Percentiles rank a stretch among this genome's conserved stretches.
These are phyloP conservation scores for Viola odorata DNA, from an alignment of 345 rosid species.

Conservation along the genomic window DNA sequence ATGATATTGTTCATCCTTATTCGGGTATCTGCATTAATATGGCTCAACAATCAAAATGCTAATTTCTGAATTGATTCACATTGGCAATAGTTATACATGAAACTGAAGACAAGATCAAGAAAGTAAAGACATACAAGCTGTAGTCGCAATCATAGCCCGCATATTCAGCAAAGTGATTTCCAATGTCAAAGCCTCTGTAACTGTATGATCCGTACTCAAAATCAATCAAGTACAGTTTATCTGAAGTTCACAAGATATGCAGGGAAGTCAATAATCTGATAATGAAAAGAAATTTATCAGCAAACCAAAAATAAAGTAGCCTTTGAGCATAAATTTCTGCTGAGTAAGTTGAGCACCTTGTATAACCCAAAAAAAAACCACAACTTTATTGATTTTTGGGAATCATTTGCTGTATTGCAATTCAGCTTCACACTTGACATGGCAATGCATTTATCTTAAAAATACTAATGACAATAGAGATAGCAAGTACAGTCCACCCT, in stretches of 20 bases:
- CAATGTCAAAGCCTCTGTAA: constrained; percentile 90
- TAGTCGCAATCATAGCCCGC: constrained; percentile 96
- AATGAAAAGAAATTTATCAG: not conserved
- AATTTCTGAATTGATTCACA: not conserved
- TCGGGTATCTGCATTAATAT: constrained; percentile 58
- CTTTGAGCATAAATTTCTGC: not conserved
- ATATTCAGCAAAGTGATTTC: constrained; percentile 93
- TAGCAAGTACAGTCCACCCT: not conserved
- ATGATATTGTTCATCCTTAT: constrained; percentile 71
- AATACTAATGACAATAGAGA: not conserved
- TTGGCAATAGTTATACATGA: not conserved
- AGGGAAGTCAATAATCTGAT: constrained; percentile 15
- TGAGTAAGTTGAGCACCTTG: constrained; percentile 2
- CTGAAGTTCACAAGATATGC: constrained; percentile 35
- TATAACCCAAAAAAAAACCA: no score
- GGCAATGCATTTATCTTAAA: no score
- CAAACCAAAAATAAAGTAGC: not conserved
- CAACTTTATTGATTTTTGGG: no score
- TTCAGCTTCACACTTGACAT: no score
- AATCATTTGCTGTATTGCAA: no score
- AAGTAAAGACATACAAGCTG: constrained; percentile 48
- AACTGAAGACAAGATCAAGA: constrained; percentile 3
- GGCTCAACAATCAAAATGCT: constrained; percentile 14
- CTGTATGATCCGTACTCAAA: constrained; percentile 94
- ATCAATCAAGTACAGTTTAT: constrained; percentile 81